Base-by-base conservation (phyloP, 2,329 filamentous ascomycete species). In the Seiridium unicorne region DNA sequence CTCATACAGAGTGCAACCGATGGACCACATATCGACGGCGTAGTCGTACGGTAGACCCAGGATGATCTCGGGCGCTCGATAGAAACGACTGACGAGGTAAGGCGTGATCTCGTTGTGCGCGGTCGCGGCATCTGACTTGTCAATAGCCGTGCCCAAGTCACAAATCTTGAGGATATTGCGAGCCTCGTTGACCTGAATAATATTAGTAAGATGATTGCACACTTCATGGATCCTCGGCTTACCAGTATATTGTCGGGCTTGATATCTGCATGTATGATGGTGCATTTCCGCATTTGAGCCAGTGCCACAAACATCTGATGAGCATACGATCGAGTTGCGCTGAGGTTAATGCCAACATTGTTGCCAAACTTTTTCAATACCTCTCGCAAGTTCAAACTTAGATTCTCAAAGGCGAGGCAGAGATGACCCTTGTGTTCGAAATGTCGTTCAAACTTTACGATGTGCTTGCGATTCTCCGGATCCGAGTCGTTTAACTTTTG, bases 231-330 rank as follows among this genome's bases (percentile, higher is more conserved):
- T 7, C 9, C 34, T 59, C n/a, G n/a, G 63, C 81, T 67, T 73
- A 89, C 93, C 69, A 99, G 79, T 60, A 99, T 94, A 69, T 99
- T 99, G 84, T 99, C 95, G 7, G 95, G 95, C 76, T 99, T 99
- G 68, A 99, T 76, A 81, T 99, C 95, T 11, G 94, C 93, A 73
- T 99, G 95, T 57, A 99, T 85, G 72, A 99, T 92, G 74, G 93
- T 93, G 79, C 91, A 96, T 72, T 92, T 94, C 68, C 92, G 90
- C 79, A 99, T 86, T 69, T 97, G 88, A 68, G 89, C 89, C 57
- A 99, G 79, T 2, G 92, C 92, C 35, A 96, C 82, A 73, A 99
- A 97, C 74, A 97, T 97, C 76, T 99, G 95, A 69, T 93, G 90
- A 4, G 94, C 92, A 72, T 97, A 99, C 13, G 89, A 87, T 66